Base-by-base conservation (phyloP, 306 rosid genomes). In the Cicer arietinum region DNA sequence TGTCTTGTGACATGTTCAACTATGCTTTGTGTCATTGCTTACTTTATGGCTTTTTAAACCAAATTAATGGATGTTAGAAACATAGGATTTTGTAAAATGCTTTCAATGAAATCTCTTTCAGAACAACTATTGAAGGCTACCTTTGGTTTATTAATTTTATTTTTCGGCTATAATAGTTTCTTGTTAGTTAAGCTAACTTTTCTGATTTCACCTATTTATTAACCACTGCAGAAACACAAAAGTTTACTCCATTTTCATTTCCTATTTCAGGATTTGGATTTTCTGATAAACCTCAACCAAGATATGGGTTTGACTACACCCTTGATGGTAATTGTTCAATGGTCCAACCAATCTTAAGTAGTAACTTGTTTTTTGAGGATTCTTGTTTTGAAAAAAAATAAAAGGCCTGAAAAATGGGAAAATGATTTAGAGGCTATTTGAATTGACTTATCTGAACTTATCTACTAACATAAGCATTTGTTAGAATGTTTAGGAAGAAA, bases 231-330 rank as follows among this genome's bases (percentile, higher is more conserved):
- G 52, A 65, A 80, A 46, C 14, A 0, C 13, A 54, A 13, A 48
- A 62, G 8, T 17, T 74, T 69, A 81, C 66, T 80, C 50, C 12
- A 71, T n/a, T 43, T 81, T 67, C 40, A 18, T 67, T 16, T 82
- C 25, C 73, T 73, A 17, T 84, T 37, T 59, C 86, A 93, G 98
- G 98, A 69, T 93, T 93, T 61, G 98, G 98, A 64, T 89, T 88
- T 81, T 93, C 98, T 57, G 98, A 93, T 81, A 90, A 93, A 82
- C 96, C 98, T 64, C 98, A 93, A 81, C 98, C 96, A 17, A 84
- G 67, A 83, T 93, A 93, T 86, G 98, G 98, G 1, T 90, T 93
- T 88, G 92, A 93, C 88, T 90, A 90, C 83, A 93, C 91, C 48
- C 78, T 85, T 35, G 87, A 86, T 79, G 98, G 98, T 93, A 88